Evolutionary conservation across 208 protist genomes (phyloP).

Genomic region (Sergeia podlipaevii): DNA sequence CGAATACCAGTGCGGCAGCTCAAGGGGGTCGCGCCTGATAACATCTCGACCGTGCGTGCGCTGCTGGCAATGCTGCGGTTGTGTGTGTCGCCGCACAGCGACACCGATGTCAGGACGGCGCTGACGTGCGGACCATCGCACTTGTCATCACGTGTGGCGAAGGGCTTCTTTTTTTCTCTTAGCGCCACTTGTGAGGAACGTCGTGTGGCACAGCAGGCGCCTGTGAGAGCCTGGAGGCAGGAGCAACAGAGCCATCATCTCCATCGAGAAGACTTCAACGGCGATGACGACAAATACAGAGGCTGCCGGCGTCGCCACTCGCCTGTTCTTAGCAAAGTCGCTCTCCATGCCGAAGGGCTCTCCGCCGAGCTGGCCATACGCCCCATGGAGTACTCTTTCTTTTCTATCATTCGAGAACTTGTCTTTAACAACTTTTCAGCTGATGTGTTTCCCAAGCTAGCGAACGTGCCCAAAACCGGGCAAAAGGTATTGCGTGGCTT

Average conservation of each 20-base stretch:
- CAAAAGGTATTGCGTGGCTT: conserved; percentile 38
- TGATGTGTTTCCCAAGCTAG: conserved; percentile 29
- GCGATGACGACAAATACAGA: background rate
- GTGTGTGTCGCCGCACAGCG: conserved; percentile 43
- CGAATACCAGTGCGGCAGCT: conserved; percentile 55
- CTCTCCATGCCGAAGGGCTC: too few relatives aligned
- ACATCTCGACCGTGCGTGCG: conserved; percentile 25
- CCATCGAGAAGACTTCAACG: background rate
- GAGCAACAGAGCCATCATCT: too few relatives aligned
- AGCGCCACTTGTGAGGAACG: conserved; percentile 31
- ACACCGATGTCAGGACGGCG: conserved; percentile 56
- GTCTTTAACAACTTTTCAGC: conserved; percentile 46
- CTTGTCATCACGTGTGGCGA: conserved; percentile 19
- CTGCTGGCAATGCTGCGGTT: conserved; percentile 62
- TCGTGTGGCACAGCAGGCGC: conserved; percentile 9
- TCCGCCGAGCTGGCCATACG: conserved; percentile 3
- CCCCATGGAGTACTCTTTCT: conserved; percentile 42
- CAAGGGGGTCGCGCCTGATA: conserved; percentile 23
- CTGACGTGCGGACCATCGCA: conserved; percentile 35
- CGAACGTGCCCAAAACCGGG: conserved; percentile 30
- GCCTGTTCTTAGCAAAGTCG: too few relatives aligned
- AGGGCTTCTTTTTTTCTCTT: conserved; percentile 46
- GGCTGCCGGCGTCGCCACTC: too few relatives aligned
- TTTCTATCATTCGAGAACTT: conserved; percentile 42
- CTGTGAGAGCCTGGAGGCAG: conserved; percentile 9